Evolutionary conservation across 768 basidiomycete species (phyloP).

Genomic region (Termitomyces bulborhizus): DNA sequence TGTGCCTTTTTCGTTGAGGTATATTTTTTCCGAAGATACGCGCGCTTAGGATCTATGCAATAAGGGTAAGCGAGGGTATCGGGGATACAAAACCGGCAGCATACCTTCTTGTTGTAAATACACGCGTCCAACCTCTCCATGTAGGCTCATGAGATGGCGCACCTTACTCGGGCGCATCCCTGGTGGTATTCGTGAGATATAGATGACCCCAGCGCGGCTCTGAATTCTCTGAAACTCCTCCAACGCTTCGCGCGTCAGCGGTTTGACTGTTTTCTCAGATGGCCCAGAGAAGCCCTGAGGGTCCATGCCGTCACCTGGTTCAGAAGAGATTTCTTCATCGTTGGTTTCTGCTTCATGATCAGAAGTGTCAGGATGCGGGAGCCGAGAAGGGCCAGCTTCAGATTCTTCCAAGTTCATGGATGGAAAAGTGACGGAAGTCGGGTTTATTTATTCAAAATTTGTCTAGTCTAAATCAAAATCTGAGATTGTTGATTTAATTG

Average conservation of each 20-base stretch:
- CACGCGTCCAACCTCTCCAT: constrained; percentile 88
- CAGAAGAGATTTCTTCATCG: constrained; percentile 18
- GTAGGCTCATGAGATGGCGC: constrained; percentile 83
- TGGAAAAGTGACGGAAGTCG: not conserved
- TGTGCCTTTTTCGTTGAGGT: constrained; percentile 82
- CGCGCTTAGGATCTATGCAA: constrained; percentile 71
- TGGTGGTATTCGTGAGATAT: constrained; percentile 94
- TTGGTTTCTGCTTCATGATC: constrained; percentile 21
- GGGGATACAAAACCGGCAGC: constrained; percentile 10
- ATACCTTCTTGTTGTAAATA: constrained; percentile 91
- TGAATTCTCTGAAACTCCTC: constrained; percentile 70
- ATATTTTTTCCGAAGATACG: constrained; percentile 75
- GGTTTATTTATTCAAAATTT: too few relatives aligned
- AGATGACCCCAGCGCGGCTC: constrained; percentile 79
- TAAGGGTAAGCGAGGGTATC: not conserved
- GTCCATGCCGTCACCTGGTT: constrained; percentile 40
- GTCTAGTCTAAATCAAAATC: not conserved
- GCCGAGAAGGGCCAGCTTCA: constrained; percentile 15
- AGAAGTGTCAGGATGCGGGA: not conserved
- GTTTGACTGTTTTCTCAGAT: constrained; percentile 56
- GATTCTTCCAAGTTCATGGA: not conserved
- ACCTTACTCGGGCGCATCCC: constrained; percentile 98
- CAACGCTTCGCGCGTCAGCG: constrained; percentile 68
- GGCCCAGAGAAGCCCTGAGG: constrained; percentile 54
- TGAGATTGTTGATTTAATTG: not conserved